phyloP scores from a whole-genome alignment of 208 protist genomes.

The Acanthamoeba sp. region DNA sequence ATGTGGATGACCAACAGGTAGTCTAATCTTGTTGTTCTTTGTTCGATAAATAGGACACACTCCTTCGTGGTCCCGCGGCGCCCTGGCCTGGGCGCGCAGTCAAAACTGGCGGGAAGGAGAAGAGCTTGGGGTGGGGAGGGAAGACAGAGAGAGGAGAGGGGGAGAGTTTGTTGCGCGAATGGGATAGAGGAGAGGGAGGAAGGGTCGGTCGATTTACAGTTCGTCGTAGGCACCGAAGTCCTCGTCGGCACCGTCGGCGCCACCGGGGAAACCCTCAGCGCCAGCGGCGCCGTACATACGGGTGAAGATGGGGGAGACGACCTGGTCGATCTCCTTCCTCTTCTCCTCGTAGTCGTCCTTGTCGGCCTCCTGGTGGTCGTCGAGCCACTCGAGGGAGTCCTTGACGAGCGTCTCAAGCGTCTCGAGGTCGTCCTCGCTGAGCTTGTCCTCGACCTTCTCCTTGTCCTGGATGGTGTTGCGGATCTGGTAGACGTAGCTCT shows the following conservation, averaged over 20 bases:
- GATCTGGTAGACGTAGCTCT: conserved; percentile 90
- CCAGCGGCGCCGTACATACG: conserved; percentile 88
- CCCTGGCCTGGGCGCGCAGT: no score
- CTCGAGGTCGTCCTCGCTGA: conserved; percentile 80
- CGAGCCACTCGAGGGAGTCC: conserved; percentile 81
- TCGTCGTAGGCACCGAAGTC: conserved; percentile 76
- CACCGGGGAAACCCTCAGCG: conserved; percentile 31
- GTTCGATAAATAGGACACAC: no score
- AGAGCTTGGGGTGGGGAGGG: no score
- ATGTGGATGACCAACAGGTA: no score
- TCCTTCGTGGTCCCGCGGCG: no score
- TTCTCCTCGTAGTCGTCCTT: conserved; percentile 90
- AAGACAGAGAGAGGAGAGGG: no score
- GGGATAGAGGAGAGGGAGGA: background rate
- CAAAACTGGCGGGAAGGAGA: no score
- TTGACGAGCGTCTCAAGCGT: conserved; percentile 83
- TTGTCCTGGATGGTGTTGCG: conserved; percentile 84
- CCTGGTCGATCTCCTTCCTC: conserved; percentile 87
- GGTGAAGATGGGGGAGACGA: conserved; percentile 90
- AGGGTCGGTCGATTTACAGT: conserved; percentile 74
- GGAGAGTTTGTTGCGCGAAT: no score
- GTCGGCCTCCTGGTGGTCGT: conserved; percentile 84
- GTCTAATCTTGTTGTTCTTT: no score
- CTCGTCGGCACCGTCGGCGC: conserved; percentile 61
- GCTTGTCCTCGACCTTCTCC: conserved; percentile 76